Base-by-base conservation (phyloP, 768 basidiomycete genomes). In the Mycena rebaudengoi region DNA sequence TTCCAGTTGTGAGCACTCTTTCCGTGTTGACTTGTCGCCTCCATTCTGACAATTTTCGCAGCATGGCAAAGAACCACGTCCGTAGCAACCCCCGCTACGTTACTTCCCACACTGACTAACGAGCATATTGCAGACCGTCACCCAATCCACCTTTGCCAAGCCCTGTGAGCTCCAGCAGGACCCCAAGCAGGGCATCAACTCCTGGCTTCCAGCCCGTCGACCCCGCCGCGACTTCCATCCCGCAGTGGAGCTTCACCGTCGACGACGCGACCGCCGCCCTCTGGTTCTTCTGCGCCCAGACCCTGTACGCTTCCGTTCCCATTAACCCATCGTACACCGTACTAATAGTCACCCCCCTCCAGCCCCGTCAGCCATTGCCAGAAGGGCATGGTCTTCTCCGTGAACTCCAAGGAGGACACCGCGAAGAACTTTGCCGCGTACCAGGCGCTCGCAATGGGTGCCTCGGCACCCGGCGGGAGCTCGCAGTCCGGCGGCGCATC, bases 251-350 rank as follows among this genome's bases (percentile, higher is more conserved):
- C 50, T 76, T 87, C 76, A 82, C 79, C 41, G 69, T 88, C 54
- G 73, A 76, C 52, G 76, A 85, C 69, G 73, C 77, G 18, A 74
- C 79, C n/a, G 66, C 77, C 3, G 85, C 88, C 12, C 73, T 87
- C 25, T 90, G 87, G 87, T 88, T 89, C 81, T 87, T 80, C 81
- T 89, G 87, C 65, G 79, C 78, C 18, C 86, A 88, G 73, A 79
- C 76, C 1, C 67, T 12, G 74, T 76, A 63, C 65, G 64, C 35
- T 53, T 53, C 43, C 50, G 14, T 37, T 39, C 55, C 28, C 30
- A 37, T 32, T 20, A 37, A 52, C 7, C 41, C 8, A 33, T 49
- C 5, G 18, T 5, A n/a, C n/a, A n/a, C n/a, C n/a, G n/a, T n/a
- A n/a, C 43, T 10, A 28, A 10, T 12, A 26, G 12, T 40, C 37